Conservation (phyloP, 1,139 yeast genomes). For the Chernovozyma aurita region DNA sequence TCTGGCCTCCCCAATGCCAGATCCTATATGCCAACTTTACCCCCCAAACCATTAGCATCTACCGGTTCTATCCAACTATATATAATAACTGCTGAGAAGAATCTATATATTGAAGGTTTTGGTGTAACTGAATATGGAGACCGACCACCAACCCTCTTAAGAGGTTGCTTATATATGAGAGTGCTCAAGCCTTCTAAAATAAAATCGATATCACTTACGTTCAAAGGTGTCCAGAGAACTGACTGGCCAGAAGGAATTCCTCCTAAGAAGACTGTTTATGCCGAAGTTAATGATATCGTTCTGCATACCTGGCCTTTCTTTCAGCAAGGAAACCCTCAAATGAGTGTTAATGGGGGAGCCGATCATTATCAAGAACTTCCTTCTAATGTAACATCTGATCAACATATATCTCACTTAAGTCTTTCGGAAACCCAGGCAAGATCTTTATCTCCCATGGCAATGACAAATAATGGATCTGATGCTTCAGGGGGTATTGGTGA, state of each 20-base stretch:
- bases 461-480: too few relatives aligned
- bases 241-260: constrained; percentile 99
- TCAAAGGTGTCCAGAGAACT: constrained; percentile 73
- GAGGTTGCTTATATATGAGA: constrained; percentile 76
- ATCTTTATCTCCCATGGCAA: constrained; percentile 17
- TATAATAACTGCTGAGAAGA: constrained; percentile 72
- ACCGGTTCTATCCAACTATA: constrained; percentile 48
- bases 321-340: constrained; percentile 31
- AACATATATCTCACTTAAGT: constrained; percentile 32
- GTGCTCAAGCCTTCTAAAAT: constrained; percentile 73
- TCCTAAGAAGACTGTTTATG: constrained; percentile 66
- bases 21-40: constrained; percentile 38
- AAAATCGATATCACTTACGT: constrained; percentile 59
- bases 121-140: constrained; percentile 58
- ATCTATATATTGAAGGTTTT: constrained; percentile 78
- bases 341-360: constrained; percentile 51
- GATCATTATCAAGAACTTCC: constrained; percentile 40
- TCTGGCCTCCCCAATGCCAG: background rate
- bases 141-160: constrained; percentile 73
- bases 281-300: constrained; percentile 62
- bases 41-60: constrained; percentile 43
- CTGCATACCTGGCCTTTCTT: constrained; percentile 93
- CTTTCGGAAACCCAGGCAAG: constrained; percentile 22
- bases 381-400: constrained; percentile 11
- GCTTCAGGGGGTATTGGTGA: constrained; percentile 9